These are phyloP conservation scores for Ceratocystis variospora DNA, from an alignment of 2,329 filamentous ascomycete genomes.

Conservation along the genomic window DNA sequence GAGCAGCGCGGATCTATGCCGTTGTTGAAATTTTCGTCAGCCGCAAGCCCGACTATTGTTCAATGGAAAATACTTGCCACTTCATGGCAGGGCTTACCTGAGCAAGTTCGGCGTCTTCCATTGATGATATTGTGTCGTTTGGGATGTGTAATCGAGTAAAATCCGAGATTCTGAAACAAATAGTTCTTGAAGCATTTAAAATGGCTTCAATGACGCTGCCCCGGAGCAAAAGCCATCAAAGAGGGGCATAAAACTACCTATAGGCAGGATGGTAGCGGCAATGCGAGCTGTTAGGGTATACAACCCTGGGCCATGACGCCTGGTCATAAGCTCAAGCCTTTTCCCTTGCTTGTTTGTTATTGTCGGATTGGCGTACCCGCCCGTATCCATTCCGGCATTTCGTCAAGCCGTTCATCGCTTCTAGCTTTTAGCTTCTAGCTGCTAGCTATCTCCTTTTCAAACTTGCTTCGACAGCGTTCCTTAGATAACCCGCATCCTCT, in stretches of 20 bases:
- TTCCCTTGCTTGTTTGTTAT: no score
- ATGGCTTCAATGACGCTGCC: no score
- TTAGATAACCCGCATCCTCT: background rate
- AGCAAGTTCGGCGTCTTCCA: slow-evolving; percentile 35
- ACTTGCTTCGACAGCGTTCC: background rate
- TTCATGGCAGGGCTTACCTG: slow-evolving; percentile 24
- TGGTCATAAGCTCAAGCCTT: no score
- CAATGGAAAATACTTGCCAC: background rate
- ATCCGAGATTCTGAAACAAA: no score
- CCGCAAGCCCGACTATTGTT: background rate
- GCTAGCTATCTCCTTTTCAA: background rate
- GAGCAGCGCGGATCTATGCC: slow-evolving; percentile 70
- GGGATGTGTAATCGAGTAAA: no score
- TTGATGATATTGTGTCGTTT: slow-evolving; percentile 21
- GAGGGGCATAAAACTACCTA: no score
- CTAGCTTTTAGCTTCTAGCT: background rate
- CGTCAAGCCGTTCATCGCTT: background rate
- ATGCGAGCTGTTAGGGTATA: no score
- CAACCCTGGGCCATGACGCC: no score
- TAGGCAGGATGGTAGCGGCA: no score
- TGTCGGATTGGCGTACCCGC: no score
- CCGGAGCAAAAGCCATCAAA: no score
- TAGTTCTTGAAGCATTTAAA: no score
- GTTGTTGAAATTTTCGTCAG: background rate
- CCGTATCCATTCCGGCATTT: background rate